Evolutionary conservation across 257 asterid genomes (phyloP).

Genomic region (Eustoma russellianum): DNA sequence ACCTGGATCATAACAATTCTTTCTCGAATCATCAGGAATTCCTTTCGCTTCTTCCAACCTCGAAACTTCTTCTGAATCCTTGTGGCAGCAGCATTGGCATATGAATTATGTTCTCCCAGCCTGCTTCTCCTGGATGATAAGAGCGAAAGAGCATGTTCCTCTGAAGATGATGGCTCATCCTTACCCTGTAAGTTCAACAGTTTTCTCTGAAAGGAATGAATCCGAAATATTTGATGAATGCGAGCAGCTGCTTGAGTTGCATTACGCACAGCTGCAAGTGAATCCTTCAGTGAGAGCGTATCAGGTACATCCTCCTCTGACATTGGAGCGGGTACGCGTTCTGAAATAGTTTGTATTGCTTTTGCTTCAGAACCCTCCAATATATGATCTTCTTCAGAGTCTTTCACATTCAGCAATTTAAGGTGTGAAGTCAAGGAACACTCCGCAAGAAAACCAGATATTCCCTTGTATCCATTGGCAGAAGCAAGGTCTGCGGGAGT

Average conservation of each 20-base stretch:
- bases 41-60: slow-evolving; percentile 85
- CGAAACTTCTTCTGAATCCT: slow-evolving; percentile 89
- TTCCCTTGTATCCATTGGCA: slow-evolving; percentile 84
- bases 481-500: slow-evolving; percentile 94
- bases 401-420: slow-evolving; percentile 46
- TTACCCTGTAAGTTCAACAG: slow-evolving; percentile 37
- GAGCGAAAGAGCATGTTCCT: slow-evolving; percentile 53
- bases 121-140: slow-evolving; percentile 49
- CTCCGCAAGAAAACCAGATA: slow-evolving; percentile 92
- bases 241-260: slow-evolving; percentile 96
- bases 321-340: slow-evolving; percentile 59
- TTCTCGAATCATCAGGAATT: slow-evolving; percentile 60
- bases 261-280: slow-evolving; percentile 86
- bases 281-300: slow-evolving; percentile 69
- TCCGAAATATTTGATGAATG: slow-evolving; percentile 72
- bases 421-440: slow-evolving; percentile 65
- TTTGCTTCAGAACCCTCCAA: slow-evolving; percentile 31
- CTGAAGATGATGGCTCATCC: slow-evolving; percentile 31
- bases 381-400: slow-evolving; percentile 30
- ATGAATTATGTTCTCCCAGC: slow-evolving; percentile 40
- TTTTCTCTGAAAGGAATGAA: slow-evolving; percentile 86
- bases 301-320: slow-evolving; percentile 65
- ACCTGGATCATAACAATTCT: slow-evolving; percentile 95
- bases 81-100: slow-evolving; percentile 66
- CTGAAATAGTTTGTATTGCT: slow-evolving; percentile 54